Percentiles rank a stretch among this genome's conserved stretches.
Conservation (phyloP, 805 yeast genomes). For the Myxozyma vanderwaltii region DNA sequence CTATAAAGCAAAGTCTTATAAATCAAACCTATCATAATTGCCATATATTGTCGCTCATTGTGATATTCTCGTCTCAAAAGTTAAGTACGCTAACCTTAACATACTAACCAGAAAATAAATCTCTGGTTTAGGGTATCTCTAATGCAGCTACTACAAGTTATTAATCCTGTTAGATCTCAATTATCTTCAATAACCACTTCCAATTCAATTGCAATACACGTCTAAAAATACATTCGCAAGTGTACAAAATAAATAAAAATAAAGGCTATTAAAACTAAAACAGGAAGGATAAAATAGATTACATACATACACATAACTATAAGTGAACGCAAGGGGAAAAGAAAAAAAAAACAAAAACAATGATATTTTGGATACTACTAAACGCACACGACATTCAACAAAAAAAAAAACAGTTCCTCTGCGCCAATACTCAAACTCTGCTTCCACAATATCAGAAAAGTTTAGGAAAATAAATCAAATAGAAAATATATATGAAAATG, state of each 20-base stretch:
- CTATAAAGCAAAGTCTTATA: too few relatives aligned
- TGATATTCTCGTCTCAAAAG: too few relatives aligned
- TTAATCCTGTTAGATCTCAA: neutral
- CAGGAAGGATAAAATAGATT: neutral
- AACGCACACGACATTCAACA: neutral
- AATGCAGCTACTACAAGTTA: too few relatives aligned
- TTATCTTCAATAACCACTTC: neutral
- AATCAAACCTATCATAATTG: too few relatives aligned
- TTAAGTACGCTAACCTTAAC: neutral
- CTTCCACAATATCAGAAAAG: neutral
- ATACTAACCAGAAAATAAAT: too few relatives aligned
- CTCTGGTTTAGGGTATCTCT: too few relatives aligned
- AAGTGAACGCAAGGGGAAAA: neutral
- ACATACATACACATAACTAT: neutral
- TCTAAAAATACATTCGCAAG: slow-evolving; percentile 6
- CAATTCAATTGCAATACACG: neutral
- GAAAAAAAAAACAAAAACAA: neutral
- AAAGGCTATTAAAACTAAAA: neutral
- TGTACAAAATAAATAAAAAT: too few relatives aligned
- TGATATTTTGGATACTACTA: neutral
- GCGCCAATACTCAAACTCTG: slow-evolving; percentile 1
- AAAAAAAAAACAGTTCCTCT: slow-evolving; percentile 3
- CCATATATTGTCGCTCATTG: too few relatives aligned
- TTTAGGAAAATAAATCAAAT: neutral
- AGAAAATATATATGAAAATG: neutral